These are phyloP conservation scores for Agaricales sp. DNA, from an alignment of 1,284 basidiomycete species.

Conservation along the genomic window DNA sequence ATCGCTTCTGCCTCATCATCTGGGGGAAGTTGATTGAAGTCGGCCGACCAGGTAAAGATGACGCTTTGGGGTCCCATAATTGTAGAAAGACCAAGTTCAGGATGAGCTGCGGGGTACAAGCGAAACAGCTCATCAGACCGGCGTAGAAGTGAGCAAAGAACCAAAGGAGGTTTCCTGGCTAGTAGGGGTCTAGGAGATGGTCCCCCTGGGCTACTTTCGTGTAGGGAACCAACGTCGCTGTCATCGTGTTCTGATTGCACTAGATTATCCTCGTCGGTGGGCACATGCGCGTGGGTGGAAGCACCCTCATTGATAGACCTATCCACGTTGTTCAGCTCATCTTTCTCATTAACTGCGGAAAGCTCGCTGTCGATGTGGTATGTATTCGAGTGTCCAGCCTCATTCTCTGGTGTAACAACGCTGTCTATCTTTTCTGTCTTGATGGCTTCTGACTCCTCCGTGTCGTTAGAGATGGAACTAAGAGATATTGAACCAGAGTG, in stretches of 20 bases:
- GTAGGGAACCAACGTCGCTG: slow-evolving; percentile 23
- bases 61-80: slow-evolving; percentile 65
- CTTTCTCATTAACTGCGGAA: neutral
- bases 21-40: slow-evolving; percentile 24
- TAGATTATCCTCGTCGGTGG: neutral
- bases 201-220: slow-evolving; percentile 1
- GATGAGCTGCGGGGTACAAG: slow-evolving; percentile 33
- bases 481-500: too few relatives aligned
- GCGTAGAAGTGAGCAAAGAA: slow-evolving; percentile 30
- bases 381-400: too few relatives aligned
- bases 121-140: slow-evolving; percentile 32
- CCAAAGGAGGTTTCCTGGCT: slow-evolving; percentile 19
- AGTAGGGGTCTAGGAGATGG: neutral
- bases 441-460: neutral
- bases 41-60: slow-evolving; percentile 48
- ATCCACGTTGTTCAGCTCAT: neutral
- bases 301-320: neutral
- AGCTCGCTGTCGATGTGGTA: too few relatives aligned
- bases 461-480: too few relatives aligned
- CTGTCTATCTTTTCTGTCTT: neutral
- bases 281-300: neutral
- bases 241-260: slow-evolving; percentile 15
- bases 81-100: slow-evolving; percentile 35
- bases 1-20: slow-evolving; percentile 57
- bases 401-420: neutral